These are phyloP conservation scores for Acacia crassicarpa DNA, from an alignment of 306 rosid genomes.

Conservation along the genomic window DNA sequence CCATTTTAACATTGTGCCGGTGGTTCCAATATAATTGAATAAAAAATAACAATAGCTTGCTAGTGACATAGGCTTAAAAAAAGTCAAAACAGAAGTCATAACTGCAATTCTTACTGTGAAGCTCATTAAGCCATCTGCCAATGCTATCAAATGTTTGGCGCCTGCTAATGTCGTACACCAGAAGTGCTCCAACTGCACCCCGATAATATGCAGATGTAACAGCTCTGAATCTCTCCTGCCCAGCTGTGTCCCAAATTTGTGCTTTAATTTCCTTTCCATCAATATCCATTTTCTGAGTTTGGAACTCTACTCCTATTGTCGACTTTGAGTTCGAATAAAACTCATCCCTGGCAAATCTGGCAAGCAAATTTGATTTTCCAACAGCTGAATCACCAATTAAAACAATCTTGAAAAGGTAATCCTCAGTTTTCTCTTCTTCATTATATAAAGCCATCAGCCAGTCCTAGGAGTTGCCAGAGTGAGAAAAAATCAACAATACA, in stretches of 20 bases:
- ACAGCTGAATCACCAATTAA: slow-evolving; percentile 75
- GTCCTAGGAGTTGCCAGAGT: slow-evolving; percentile 36
- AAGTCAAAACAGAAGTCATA: background rate
- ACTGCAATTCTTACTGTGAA: slow-evolving; percentile 56
- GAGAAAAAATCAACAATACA: slow-evolving; percentile 30
- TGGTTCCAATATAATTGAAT: background rate
- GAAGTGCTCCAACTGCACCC: slow-evolving; percentile 79
- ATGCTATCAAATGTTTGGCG: slow-evolving; percentile 74
- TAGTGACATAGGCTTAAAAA: background rate
- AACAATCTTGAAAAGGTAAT: slow-evolving; percentile 81
- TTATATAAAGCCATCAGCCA: slow-evolving; percentile 51
- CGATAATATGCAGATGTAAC: slow-evolving; percentile 76
- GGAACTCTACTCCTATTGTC: slow-evolving; percentile 78
- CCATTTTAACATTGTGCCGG: background rate
- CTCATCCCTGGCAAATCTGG: slow-evolving; percentile 73
- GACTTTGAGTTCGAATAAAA: slow-evolving; percentile 73
- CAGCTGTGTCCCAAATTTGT: slow-evolving; percentile 82
- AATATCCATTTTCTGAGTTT: slow-evolving; percentile 68
- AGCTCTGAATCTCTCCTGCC: slow-evolving; percentile 81
- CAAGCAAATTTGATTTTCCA: slow-evolving; percentile 75
- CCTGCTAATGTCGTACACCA: slow-evolving; percentile 68
- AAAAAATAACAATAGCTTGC: background rate
- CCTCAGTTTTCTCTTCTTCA: slow-evolving; percentile 68
- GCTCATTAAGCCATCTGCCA: slow-evolving; percentile 77
- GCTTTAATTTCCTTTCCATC: slow-evolving; percentile 74